Evolutionary conservation across 352 stramenopile genomes (phyloP), one percentile per base, ranked within the genome.

Genomic region (Pythium volutum): DNA sequence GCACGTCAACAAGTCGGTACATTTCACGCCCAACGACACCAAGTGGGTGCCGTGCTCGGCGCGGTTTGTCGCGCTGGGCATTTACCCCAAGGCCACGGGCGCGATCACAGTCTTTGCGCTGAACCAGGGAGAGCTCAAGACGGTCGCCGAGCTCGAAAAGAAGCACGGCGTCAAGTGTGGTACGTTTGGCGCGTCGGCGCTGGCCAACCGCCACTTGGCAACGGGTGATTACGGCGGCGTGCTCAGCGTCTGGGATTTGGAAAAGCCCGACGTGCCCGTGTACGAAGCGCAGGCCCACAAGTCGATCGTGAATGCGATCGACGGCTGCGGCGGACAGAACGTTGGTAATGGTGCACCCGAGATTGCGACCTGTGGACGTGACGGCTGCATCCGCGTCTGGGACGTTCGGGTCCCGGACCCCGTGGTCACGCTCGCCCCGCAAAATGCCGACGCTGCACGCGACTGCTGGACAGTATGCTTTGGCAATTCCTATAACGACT

Each of bases 381-480:
- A 99, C 69, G 96, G 95, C 29, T 98, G 79, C 75, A 96, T 98
- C 9, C 89, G 93, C 16, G 88, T 99, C n/a, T 99, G 94, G 94
- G 96, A 99, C 65, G 79, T 92, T 0, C 81, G 96, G 23, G 88
- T 98, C 1, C 48, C 86, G 1, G 74, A 97, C 11, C 81, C 96
- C 5, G 96, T 98, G 7, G 81, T 98, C 38, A 94, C 81, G n/a
- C 69, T 99, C 15, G 88, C 94, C 38, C 95, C 96, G 3, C 89
- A 89, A 22, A 77, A 96, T 31, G 70, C 75, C 15, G 79, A 96
- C 25, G 70, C 75, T 2, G 75, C 79, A 22, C 79, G 93, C 51
- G 96, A 99, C 73, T 98, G 95, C 77, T 99, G 96, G 96, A 93
- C 86, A 0, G 95, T 98, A 23, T 88, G 84, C 46, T 98, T 99